Percentiles rank a stretch among this genome's conserved stretches.
Evolutionary conservation across 208 protist species (phyloP).

Genomic region (Trypanosoma platydactyli): DNA sequence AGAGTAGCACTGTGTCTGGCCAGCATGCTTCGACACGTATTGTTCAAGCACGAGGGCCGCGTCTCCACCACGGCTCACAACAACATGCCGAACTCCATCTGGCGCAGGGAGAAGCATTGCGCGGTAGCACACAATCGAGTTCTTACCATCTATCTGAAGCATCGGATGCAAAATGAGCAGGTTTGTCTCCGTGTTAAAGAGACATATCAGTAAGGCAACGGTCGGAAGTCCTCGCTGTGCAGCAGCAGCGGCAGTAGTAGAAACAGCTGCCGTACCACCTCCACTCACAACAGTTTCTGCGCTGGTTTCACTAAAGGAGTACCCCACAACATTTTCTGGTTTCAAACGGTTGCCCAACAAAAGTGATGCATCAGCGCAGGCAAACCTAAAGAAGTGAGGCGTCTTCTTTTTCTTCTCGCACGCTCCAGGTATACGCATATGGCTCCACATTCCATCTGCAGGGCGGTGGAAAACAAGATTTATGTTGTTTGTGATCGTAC

Average conservation of each 20-base stretch:
- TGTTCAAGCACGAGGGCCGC: conserved; percentile 11
- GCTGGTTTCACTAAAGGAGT: conserved; percentile 20
- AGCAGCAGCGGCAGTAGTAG: not conserved
- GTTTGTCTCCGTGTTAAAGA: conserved; percentile 10
- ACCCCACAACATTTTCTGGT: conserved; percentile 8
- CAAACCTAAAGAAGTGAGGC: conserved; percentile 27
- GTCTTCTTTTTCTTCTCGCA: conserved; percentile 23
- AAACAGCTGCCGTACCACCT: not conserved
- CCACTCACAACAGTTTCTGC: not conserved
- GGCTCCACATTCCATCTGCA: not conserved
- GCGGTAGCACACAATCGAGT: conserved; percentile 9
- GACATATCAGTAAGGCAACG: conserved; percentile 19
- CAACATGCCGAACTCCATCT: conserved; percentile 18
- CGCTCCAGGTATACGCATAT: conserved; percentile 14
- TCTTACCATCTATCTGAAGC: conserved; percentile 8
- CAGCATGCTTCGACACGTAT: not conserved
- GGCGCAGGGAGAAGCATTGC: conserved; percentile 8
- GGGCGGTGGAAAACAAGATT: conserved; percentile 24
- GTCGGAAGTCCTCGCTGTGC: conserved; percentile 14
- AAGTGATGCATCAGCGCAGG: conserved; percentile 8
- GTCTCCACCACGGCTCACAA: conserved; percentile 13
- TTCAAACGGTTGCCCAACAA: not conserved
- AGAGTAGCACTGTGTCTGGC: conserved; percentile 8
- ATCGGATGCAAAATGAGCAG: conserved; percentile 18
- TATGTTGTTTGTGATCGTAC: conserved; percentile 15